Evolutionary conservation across 768 basidiomycete genomes (phyloP), one percentile per base, ranked within the genome.

Genomic region (Tubosaeta sp.): DNA sequence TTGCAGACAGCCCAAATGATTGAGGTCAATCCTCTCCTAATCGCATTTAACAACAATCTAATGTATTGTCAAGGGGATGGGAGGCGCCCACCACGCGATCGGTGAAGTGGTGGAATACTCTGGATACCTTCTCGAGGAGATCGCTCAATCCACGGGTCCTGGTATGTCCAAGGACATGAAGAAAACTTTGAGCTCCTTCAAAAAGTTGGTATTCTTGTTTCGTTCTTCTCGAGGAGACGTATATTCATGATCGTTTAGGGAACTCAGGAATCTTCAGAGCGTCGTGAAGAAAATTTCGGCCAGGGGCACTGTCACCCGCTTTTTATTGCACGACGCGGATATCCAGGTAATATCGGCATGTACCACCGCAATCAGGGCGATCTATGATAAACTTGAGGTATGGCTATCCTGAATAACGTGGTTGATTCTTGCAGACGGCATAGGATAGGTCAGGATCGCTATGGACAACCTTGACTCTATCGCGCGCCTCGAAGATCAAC

Each of bases 111-210:
- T 60, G 6, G 55, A 61, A 31, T 21, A 30, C 16, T 53, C 59
- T 22, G 59, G 51, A 10, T 54, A 48, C 46, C 13, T 60, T 12
- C 51, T 60, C 8, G 38, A 61, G 0, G 55, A 49, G 18, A 61
- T 58, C 9, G 34, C 43, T 0, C 46, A 25, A 32, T 42, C 39
- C 13, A 27, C 22, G 35, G 9, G 12, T 13, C 36, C 38, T 4
- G 24, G 36, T 13, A 2, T 58, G 1, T 35, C 56, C 16, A 43
- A 0, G 14, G 43, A 44, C 39, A 58, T 47, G 50, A 58, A 24
- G 8, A 49, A 11, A 43, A 6, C 44, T 2, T 3, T 61, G 46
- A n/a, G 0, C 1, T 29, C 45, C 12, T 58, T 60, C 21, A 49
- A 36, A 29, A 38, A 1, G 59, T 58, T 43, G 27, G 27, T 27